Evolutionary conservation across 2,329 filamentous ascomycete genomes (phyloP).

Genomic region (Ascochyta viciae-villosae): DNA sequence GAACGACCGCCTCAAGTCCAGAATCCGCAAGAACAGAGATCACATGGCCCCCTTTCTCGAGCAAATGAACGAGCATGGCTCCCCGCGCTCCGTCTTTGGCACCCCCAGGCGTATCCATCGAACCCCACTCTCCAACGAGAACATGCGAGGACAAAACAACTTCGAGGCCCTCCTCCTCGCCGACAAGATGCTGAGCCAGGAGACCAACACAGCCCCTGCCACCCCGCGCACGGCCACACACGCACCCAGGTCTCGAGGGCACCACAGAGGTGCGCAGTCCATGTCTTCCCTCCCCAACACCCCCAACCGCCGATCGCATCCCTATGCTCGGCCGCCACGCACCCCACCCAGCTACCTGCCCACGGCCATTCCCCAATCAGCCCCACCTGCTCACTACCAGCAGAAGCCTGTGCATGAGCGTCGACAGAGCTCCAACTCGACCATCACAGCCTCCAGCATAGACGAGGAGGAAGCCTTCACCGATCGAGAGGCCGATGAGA

Average conservation of each 20-base stretch:
- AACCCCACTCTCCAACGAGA: slow-evolving; percentile 55
- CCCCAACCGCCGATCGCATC: slow-evolving; percentile 66
- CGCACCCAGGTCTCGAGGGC: slow-evolving; percentile 62
- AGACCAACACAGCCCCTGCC: slow-evolving; percentile 75
- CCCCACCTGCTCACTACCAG: slow-evolving; percentile 51
- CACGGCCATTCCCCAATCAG: slow-evolving; percentile 45
- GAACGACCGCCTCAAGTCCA: slow-evolving; percentile 76
- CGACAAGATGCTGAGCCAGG: slow-evolving; percentile 78
- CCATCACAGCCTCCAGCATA: slow-evolving; percentile 51
- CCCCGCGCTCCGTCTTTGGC: slow-evolving; percentile 66
- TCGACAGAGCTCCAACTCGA: slow-evolving; percentile 73
- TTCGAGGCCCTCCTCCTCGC: slow-evolving; percentile 79
- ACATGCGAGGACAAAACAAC: slow-evolving; percentile 62
- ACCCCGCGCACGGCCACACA: slow-evolving; percentile 65
- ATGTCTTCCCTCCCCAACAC: slow-evolving; percentile 85
- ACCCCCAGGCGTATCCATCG: slow-evolving; percentile 47
- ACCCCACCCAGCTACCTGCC: slow-evolving; percentile 47
- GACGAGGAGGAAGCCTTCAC: slow-evolving; percentile 59
- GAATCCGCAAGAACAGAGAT: slow-evolving; percentile 88
- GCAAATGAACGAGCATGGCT: slow-evolving; percentile 63
- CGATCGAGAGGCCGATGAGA: slow-evolving; percentile 70
- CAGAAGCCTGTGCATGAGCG: slow-evolving; percentile 47
- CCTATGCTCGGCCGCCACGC: slow-evolving; percentile 63
- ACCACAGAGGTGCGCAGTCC: slow-evolving; percentile 79
- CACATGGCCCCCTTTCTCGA: slow-evolving; percentile 70